These are phyloP conservation scores for Fusarium staphyleae DNA, from an alignment of 2,329 filamentous ascomycete species.

Conservation along the genomic window DNA sequence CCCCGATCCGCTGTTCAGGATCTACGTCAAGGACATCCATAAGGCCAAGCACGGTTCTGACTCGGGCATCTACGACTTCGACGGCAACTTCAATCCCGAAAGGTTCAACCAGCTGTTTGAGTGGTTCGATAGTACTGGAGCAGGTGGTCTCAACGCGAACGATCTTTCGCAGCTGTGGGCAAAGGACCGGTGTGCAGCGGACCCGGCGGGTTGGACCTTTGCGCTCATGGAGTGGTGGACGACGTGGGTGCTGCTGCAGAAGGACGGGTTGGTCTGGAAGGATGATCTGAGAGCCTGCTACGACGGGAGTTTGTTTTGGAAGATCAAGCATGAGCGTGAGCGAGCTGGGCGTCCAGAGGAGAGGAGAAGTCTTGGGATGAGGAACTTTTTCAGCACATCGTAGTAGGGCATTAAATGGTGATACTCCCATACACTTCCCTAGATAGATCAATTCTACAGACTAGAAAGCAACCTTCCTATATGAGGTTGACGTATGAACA, in stretches of 20 bases:
- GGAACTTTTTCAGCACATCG: constrained; percentile 10
- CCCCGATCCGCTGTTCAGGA: constrained; percentile 49
- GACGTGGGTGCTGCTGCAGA: constrained; percentile 59
- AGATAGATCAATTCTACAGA: too few relatives aligned
- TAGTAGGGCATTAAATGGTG: background rate
- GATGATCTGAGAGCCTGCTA: constrained; percentile 53
- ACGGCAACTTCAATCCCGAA: constrained; percentile 56
- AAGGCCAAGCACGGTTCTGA: constrained; percentile 57
- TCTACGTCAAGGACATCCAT: constrained; percentile 50
- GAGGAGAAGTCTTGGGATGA: constrained; percentile 15
- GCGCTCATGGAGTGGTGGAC: constrained; percentile 43
- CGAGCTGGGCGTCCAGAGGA: background rate
- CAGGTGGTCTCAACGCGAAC: constrained; percentile 45
- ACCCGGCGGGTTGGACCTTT: constrained; percentile 33
- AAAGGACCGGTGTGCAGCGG: constrained; percentile 47
- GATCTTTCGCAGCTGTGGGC: constrained; percentile 49
- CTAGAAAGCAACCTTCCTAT: too few relatives aligned
- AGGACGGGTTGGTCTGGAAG: constrained; percentile 62
- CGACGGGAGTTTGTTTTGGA: constrained; percentile 35
- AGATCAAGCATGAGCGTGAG: constrained; percentile 23
- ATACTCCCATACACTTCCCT: too few relatives aligned
- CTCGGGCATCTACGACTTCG: constrained; percentile 55
- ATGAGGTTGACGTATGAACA: too few relatives aligned
- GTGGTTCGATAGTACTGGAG: constrained; percentile 52
- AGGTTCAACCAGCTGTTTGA: constrained; percentile 58